Conservation (phyloP, 768 basidiomycete species). For the Rhizopogon vinicolor region DNA sequence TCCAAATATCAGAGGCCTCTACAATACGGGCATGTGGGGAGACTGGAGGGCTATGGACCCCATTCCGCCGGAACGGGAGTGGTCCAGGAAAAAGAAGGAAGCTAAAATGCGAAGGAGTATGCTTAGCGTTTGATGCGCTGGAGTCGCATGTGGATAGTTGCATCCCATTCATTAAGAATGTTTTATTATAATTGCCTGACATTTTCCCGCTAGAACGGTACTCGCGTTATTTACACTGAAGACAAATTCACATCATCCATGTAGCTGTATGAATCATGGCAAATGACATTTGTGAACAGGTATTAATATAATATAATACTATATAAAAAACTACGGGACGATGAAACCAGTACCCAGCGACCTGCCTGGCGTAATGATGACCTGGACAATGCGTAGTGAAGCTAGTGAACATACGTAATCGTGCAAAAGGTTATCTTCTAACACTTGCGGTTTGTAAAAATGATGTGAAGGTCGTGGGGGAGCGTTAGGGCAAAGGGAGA, state of each 20-base stretch:
- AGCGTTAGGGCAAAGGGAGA: conserved; percentile 30
- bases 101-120: background rate
- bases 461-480: conserved; percentile 28
- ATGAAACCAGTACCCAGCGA: background rate
- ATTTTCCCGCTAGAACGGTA: background rate
- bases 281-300: background rate
- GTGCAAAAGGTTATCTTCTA: background rate
- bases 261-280: background rate
- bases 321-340: background rate
- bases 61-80: background rate
- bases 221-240: background rate
- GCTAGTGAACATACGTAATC: background rate
- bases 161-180: background rate
- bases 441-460: conserved; percentile 16
- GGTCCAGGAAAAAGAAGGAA: background rate
- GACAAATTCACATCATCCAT: background rate
- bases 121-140: background rate
- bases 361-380: background rate
- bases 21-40: conserved; percentile 22
- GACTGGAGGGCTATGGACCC: conserved; percentile 10
- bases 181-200: background rate
- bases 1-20: conserved; percentile 26
- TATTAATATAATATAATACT: background rate
- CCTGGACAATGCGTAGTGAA: background rate
- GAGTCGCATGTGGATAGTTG: background rate